A percentile compares a stretch with the other conserved stretches of the same genome.
Evolutionary conservation across 1,284 basidiomycete species (phyloP).

Genomic region (Crucibulum parvulum): DNA sequence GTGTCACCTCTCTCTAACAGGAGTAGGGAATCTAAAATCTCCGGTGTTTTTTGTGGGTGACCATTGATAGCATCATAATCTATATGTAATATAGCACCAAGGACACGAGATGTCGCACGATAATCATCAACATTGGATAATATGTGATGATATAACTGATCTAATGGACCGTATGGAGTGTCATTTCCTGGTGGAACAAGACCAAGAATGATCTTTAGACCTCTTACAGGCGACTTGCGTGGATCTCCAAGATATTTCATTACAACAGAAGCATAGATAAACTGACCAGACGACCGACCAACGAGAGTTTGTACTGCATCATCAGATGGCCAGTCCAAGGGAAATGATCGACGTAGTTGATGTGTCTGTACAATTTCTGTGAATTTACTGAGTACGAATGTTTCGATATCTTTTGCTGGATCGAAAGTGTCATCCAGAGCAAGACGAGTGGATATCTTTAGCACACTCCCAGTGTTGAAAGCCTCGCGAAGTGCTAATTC

Average conservation of each 20-base stretch:
- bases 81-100: no score
- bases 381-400: conserved; percentile 6
- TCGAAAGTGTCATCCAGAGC: conserved; percentile 3
- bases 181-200: not conserved
- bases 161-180: conserved; percentile 5
- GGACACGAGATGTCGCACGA: no score
- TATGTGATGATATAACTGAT: conserved; percentile 8
- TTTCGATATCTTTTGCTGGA: conserved; percentile 6
- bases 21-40: no score
- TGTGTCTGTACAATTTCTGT: conserved; percentile 3
- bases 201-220: conserved; percentile 1
- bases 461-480: not conserved
- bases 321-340: conserved; percentile 3
- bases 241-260: conserved; percentile 7
- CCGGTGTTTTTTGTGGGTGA: no score
- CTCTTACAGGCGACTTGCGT: not conserved
- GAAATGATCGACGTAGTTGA: not conserved
- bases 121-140: not conserved
- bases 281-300: conserved; percentile 12
- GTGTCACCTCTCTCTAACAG: no score
- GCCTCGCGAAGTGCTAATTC: conserved; percentile 3
- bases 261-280: conserved; percentile 14
- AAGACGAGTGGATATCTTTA: not conserved
- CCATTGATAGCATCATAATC: no score
- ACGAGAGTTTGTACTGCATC: not conserved